phyloP scores from a whole-genome alignment of 2,329 filamentous ascomycete species.

The Colletotrichum karsti region DNA sequence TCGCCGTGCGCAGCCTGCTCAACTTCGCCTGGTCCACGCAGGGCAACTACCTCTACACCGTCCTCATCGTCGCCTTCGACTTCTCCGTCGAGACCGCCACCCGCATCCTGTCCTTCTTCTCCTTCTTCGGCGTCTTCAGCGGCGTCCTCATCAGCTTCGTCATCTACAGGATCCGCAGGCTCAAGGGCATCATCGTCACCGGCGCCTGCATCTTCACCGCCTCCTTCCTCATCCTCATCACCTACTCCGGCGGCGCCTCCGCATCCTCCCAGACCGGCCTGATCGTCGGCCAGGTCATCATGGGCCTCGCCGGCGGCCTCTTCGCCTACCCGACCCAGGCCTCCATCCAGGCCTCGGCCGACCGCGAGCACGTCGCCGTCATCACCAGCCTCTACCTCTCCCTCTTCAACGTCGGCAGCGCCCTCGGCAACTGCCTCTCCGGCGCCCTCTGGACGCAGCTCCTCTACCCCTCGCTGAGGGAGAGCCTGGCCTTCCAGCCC shows the following conservation, averaged over 20 bases:
- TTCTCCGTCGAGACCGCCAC: conserved; percentile 63
- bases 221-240: conserved; percentile 64
- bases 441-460: conserved; percentile 53
- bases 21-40: conserved; percentile 66
- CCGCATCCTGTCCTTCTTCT: conserved; percentile 64
- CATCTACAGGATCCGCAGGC: conserved; percentile 58
- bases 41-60: conserved; percentile 67
- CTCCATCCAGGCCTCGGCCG: conserved; percentile 47
- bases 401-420: conserved; percentile 51
- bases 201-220: conserved; percentile 65
- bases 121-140: conserved; percentile 60
- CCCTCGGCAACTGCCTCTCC: conserved; percentile 48
- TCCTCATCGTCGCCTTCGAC: conserved; percentile 66
- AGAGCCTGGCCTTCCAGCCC: conserved; percentile 42
- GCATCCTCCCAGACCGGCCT: conserved; percentile 55
- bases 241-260: conserved; percentile 58
- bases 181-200: conserved; percentile 66
- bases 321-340: conserved; percentile 56
- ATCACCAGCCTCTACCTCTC: conserved; percentile 49
- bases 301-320: conserved; percentile 66
- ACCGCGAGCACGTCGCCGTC: conserved; percentile 46
- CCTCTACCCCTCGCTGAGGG: conserved; percentile 40
- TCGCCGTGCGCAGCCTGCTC: conserved; percentile 60
- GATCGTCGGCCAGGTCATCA: conserved; percentile 62
- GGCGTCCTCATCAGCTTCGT: conserved; percentile 61